phyloP scores from a whole-genome alignment of 2,329 filamentous ascomycete genomes.

The Penicillium sp. region DNA sequence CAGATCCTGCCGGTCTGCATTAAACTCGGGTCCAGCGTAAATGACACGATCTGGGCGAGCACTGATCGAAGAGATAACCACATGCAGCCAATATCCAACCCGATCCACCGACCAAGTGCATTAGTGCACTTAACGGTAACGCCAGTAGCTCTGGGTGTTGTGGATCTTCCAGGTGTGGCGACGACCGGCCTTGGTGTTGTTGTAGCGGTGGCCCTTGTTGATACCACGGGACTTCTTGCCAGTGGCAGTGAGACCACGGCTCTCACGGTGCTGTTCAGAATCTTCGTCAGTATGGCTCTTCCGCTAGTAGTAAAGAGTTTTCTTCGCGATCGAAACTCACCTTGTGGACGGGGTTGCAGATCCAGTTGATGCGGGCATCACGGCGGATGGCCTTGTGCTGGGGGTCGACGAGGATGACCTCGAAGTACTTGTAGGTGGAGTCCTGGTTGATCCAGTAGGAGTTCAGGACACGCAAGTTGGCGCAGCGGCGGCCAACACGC shows the following conservation, averaged over 20 bases:
- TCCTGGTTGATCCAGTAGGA: slow-evolving; percentile 99
- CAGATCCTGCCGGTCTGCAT: slow-evolving; percentile 35
- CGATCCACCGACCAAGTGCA: slow-evolving; percentile 26
- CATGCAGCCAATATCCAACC: slow-evolving; percentile 32
- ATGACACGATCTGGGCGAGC: slow-evolving; percentile 28
- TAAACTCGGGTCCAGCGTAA: slow-evolving; percentile 32
- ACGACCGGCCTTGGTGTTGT: slow-evolving; percentile 93
- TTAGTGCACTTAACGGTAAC: slow-evolving; percentile 67
- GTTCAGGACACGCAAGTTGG: slow-evolving; percentile 99
- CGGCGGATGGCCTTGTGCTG: slow-evolving; percentile 99
- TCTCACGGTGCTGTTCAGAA: slow-evolving; percentile 74
- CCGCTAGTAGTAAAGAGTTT: background rate
- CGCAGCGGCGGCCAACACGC: slow-evolving; percentile 98
- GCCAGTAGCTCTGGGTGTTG: slow-evolving; percentile 98
- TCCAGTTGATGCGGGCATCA: slow-evolving; percentile 99
- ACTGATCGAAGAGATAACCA: slow-evolving; percentile 32
- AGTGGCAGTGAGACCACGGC: slow-evolving; percentile 91
- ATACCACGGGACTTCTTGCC: slow-evolving; percentile 99
- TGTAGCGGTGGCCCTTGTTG: slow-evolving; percentile 98
- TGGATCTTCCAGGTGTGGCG: slow-evolving; percentile 99
- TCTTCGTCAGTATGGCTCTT: slow-evolving; percentile 18
- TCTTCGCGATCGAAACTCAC: slow-evolving; percentile 29
- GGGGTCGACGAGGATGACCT: slow-evolving; percentile 99
- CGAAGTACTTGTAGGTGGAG: slow-evolving; percentile 99
- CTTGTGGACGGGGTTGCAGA: slow-evolving; percentile 99